Conservation (phyloP, 192 early-diverging fungal genomes). For the Mortierella alpina region DNA sequence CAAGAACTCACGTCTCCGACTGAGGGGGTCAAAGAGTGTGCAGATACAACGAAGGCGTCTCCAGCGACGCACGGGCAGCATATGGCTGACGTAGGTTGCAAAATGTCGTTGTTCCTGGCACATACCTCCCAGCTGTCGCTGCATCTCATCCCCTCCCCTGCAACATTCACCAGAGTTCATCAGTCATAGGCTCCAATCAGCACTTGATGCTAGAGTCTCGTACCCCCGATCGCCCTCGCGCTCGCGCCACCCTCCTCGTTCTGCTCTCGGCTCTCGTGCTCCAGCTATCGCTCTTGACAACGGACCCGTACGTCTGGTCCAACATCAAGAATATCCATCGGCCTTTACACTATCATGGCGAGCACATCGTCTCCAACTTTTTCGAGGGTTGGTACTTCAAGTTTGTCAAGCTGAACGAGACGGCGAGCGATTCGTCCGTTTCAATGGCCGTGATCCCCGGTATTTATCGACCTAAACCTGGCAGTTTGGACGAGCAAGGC, state of each 20-base stretch:
- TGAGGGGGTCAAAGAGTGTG: too few relatives aligned
- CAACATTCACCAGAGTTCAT: background rate
- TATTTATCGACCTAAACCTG: slow-evolving; percentile 37
- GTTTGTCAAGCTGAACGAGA: slow-evolving; percentile 15
- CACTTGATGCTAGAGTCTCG: background rate
- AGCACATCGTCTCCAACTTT: slow-evolving; percentile 38
- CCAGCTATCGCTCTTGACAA: slow-evolving; percentile 15
- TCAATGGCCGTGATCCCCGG: slow-evolving; percentile 57
- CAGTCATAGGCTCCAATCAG: background rate
- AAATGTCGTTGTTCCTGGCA: too few relatives aligned
- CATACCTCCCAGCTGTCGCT: too few relatives aligned
- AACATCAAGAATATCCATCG: slow-evolving; percentile 35
- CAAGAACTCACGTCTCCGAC: too few relatives aligned
- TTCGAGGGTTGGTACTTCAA: slow-evolving; percentile 65
- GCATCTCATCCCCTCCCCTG: too few relatives aligned
- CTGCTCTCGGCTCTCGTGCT: slow-evolving; percentile 10
- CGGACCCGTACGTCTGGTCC: slow-evolving; percentile 15
- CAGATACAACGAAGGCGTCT: too few relatives aligned
- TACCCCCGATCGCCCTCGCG: background rate
- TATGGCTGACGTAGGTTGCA: too few relatives aligned
- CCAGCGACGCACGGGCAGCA: too few relatives aligned
- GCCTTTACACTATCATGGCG: slow-evolving; percentile 50
- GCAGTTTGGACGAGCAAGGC: background rate
- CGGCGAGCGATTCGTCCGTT: slow-evolving; percentile 1
- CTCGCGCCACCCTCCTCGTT: slow-evolving; percentile 12